Evolutionary conservation across 2,329 filamentous ascomycete species (phyloP), one percentile per base, ranked within the genome.

Genomic region (Fusarium transvaalense): DNA sequence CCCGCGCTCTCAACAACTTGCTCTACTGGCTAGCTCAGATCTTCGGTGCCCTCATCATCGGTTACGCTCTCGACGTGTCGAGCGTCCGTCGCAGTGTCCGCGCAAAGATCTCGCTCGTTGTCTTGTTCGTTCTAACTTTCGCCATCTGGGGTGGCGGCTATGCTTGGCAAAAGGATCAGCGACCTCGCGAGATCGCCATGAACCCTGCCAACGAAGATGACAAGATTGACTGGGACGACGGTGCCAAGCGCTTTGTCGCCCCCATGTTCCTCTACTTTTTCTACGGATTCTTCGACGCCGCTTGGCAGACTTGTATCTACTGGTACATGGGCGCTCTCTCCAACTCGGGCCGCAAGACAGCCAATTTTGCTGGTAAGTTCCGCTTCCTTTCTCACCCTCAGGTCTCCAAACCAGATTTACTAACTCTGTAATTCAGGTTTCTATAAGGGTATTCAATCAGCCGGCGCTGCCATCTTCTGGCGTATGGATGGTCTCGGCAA

Each of bases 331-430:
- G 94, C 54, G 88, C 94, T 21, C 85, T 97, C 43, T 94, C 92
- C 76, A 97, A 97, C 86, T 97, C 94, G 69, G 88, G 91, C 64
- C 92, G 94, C 78, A 95, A 93, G 80, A 88, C 94, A 25, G 94
- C 94, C 82, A 97, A 97, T 83, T 91, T 95, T 77, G 92, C 73
- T 52, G 73, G 73, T 74, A 70, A 66, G 72, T 52, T 17, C 8
- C 12, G 21, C 27, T 8, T 34, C 8, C 32, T 37, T 1, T 31
- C 23, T 29, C n/a, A 34, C 5, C 46, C 6, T 10, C 14, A 10
- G 21, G 4, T 12, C 4, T 38, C 23, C n/a, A 32, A 27, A 31
- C 2, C 14, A 32, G 7, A 45, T 32, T 32, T 12, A 10, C 50
- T 72, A 27, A 74, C 38, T 41, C 12, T 5, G 19, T 14, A 14